Evolutionary conservation across 208 protist species (phyloP), one percentile per base, ranked within the genome.

Genomic region (Trypanosoma congolense): DNA sequence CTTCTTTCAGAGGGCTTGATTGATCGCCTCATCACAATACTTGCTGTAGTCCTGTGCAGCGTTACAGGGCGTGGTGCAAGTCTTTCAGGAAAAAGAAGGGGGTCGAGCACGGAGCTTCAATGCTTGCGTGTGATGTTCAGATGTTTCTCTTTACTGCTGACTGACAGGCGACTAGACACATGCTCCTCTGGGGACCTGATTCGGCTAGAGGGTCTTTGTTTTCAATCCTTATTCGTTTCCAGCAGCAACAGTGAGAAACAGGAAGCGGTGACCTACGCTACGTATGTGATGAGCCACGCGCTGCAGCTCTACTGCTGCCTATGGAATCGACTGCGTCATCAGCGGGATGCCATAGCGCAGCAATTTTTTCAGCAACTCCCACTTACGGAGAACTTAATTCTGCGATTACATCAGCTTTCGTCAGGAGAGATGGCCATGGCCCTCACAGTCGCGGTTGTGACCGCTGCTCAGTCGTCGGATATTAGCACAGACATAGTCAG

Each of bases 131-230:
- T 61, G 0, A 83, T 79, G 62, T 52, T 92, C 18, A 53, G 48
- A 16, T 49, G 68, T 46, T 73, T 87, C 29, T 57, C 74, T 9
- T 22, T 58, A 6, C 35, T 90, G 21, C 33, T 82, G 14, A 80
- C 65, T 55, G 57, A 77, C 24, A 64, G 49, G 30, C 47, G 64
- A 1, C 19, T 86, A 29, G 44, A 74, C 56, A 53, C 90, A 10
- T 73, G 79, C n/a, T 35, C 33, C 0, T 76, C 74, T 25, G 65
- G 61, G 18, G 78, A 90, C 28, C 36, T 90, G 35, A 52, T 75
- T 9, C 82, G 87, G 3, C 65, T 94, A 1, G 87, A 94, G 65
- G 87, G 87, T 30, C 43, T 90, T 29, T 73, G 70, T 30, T 80
- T 79, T 50, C 70, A 83, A 40, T 73, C 63, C 40, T 53, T 94